A percentile compares a stretch with the other conserved stretches of the same genome.
These are phyloP conservation scores for Gastrolobium villosum DNA, from an alignment of 306 rosid genomes.

Conservation along the genomic window DNA sequence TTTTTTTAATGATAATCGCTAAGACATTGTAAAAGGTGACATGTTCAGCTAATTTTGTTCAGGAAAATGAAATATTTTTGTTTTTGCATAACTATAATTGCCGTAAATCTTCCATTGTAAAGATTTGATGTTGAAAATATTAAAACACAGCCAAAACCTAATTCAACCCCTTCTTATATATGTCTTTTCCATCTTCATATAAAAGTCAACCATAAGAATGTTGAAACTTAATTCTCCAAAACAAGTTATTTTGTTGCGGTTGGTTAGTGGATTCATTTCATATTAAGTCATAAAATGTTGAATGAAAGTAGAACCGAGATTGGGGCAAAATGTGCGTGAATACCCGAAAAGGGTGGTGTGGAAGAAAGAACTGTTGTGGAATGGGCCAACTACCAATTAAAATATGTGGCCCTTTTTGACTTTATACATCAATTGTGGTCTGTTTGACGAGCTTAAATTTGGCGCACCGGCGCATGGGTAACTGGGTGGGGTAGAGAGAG, in stretches of 20 bases:
- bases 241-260: neutral
- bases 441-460: too few relatives aligned
- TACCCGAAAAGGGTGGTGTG: neutral
- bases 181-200: neutral
- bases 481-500: too few relatives aligned
- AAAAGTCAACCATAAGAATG: constrained; percentile 30
- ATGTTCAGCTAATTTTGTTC: neutral
- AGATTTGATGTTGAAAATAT: neutral
- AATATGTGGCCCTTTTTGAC: constrained; percentile 46
- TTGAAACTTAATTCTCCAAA: neutral
- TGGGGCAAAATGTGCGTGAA: constrained; percentile 9
- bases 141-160: neutral
- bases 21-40: neutral
- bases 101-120: neutral
- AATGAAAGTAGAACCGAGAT: neutral
- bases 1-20: neutral
- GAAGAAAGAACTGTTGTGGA: constrained; percentile 20
- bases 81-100: neutral
- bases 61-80: neutral
- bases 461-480: too few relatives aligned
- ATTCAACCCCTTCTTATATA: neutral
- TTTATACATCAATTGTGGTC: constrained; percentile 37
- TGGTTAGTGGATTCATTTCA: constrained; percentile 22
- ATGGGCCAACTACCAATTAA: constrained; percentile 49
- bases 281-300: constrained; percentile 19